Conservation (phyloP, 176 grass and related monocot genomes). For the Oryza coarctata region DNA sequence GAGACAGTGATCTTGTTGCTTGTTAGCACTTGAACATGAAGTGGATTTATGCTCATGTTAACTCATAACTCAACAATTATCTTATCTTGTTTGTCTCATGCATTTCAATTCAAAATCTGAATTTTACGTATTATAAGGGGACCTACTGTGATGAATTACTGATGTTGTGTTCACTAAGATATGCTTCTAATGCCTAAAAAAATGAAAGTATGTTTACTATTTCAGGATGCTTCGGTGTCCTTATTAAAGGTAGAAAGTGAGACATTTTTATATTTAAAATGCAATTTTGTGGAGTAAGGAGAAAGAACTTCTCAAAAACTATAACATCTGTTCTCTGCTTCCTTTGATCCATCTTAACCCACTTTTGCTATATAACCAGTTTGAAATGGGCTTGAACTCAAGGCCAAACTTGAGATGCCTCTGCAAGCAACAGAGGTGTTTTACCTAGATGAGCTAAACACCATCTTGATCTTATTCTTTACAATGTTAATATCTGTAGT, state of each 20-base stretch:
- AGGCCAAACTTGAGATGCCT: neutral
- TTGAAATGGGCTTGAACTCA: constrained; percentile 18
- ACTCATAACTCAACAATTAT: neutral
- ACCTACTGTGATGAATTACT: neutral
- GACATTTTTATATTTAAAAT: neutral
- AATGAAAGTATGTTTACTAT: neutral
- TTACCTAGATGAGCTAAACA: neutral
- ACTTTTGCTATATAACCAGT: neutral
- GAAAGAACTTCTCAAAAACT: neutral
- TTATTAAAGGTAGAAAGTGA: neutral
- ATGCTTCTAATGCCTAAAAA: neutral
- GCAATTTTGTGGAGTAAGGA: neutral
- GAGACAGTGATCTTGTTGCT: neutral
- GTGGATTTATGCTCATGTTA: neutral
- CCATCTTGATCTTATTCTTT: constrained; percentile 4
- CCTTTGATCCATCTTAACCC: neutral
- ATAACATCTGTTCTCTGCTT: neutral
- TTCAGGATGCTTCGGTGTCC: neutral
- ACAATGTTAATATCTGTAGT: neutral
- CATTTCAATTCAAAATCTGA: constrained; percentile 1
- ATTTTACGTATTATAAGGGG: neutral
- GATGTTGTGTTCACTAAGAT: neutral
- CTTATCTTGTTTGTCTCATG: constrained; percentile 28
- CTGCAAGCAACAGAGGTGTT: neutral
- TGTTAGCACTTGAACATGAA: neutral